Base-by-base conservation (phyloP, 1,284 basidiomycete species). In the Termitomyces sp. region DNA sequence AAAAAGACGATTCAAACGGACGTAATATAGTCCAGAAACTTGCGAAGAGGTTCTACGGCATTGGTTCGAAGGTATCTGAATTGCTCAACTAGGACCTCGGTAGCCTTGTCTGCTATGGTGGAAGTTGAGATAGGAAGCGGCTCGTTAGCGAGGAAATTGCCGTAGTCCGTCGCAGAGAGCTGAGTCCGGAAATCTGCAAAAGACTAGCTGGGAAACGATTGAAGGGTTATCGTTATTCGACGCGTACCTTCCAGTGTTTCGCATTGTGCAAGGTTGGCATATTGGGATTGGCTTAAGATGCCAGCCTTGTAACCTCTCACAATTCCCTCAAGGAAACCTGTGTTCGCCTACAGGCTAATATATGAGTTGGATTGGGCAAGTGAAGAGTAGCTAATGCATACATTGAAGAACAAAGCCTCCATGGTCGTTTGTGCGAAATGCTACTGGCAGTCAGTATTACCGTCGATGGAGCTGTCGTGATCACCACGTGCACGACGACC, bases 11-110 rank as follows among this genome's bases (percentile, higher is more conserved):
- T 30, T 45, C 53, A 8, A 43, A 80, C 83, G 84, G 91, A 86
- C 83, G 95, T 99, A 72, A 99, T 92, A 70, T 98, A 99, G 68
- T 99, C 97, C 59, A 99, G 76, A 68, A 99, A 99, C 66, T 88
- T 96, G 66, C 83, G 83, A 49, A 99, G 72, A 1, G 95, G 93
- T 60, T 92, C 88, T 16, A 93, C 89, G 5, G 97, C 88, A 72
- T 98, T 99, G 60, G 78, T 88, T 53, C 92, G 80, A 50, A 99
- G 74, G 69, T 90, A 99, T 71, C 96, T 93, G 81, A 99, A 99
- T 68, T 99, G 97, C 67, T 94, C 88, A 18, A 99, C 95, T 35
- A 99, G 84, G 59, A 93, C 81, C 65, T 93, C 87, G 0, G 95
- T 97, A 13, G 97, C 96, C 72, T 90, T 95, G 72, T 97, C 94